A percentile compares a stretch with the other conserved stretches of the same genome.
Evolutionary conservation across 495 filamentous ascomycete species (phyloP).

Genomic region (Talaromyces nanjingensis): DNA sequence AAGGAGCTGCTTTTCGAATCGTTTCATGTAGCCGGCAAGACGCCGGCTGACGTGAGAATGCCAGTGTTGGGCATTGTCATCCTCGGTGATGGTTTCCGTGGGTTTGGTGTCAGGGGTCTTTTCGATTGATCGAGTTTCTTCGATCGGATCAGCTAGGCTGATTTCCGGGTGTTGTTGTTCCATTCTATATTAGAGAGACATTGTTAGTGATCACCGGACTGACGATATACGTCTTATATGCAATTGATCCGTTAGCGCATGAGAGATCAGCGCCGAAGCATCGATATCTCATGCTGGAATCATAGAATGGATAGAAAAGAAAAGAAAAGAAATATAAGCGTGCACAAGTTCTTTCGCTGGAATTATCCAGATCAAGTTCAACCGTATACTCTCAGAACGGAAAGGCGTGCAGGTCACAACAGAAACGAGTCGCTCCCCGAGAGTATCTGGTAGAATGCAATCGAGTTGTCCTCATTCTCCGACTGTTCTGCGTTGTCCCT

Average conservation of each 20-base stretch:
- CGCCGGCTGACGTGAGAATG: slow-evolving; percentile 20
- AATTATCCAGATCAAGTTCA: slow-evolving; percentile 58
- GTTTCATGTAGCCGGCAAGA: slow-evolving; percentile 25
- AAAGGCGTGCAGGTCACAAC: slow-evolving; percentile 11
- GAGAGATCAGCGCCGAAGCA: neutral
- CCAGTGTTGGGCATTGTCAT: slow-evolving; percentile 9
- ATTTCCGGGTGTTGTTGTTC: slow-evolving; percentile 6
- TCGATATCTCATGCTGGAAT: neutral
- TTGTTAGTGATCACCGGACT: neutral
- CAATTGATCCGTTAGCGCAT: neutral
- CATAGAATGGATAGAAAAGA: neutral
- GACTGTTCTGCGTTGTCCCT: neutral
- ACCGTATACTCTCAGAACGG: slow-evolving; percentile 55
- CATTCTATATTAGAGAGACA: slow-evolving; percentile 28
- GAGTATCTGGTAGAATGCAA: neutral
- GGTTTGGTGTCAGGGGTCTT: neutral
- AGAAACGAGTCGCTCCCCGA: slow-evolving; percentile 1
- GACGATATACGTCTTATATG: neutral
- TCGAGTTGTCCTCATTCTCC: neutral
- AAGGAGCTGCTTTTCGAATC: slow-evolving; percentile 36
- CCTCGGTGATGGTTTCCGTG: slow-evolving; percentile 4
- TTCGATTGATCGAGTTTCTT: slow-evolving; percentile 6
- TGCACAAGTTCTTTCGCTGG: slow-evolving; percentile 57
- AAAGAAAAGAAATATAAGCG: slow-evolving; percentile 18
- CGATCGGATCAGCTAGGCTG: neutral